These are phyloP conservation scores for Aspergillus niger DNA, from an alignment of 2,329 filamentous ascomycete genomes.

Conservation along the genomic window DNA sequence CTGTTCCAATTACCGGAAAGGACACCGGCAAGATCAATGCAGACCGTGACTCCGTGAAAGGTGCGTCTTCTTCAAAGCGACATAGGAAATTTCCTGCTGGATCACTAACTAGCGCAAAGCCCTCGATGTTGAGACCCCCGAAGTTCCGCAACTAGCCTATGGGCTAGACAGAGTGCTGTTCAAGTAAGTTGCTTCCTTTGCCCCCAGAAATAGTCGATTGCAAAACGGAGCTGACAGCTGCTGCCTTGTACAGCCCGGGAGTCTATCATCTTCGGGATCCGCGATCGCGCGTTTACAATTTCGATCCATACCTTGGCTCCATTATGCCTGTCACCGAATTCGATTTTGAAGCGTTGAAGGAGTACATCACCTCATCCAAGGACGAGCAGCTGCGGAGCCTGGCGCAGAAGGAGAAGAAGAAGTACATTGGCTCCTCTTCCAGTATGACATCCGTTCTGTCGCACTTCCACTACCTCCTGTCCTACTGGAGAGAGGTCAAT, in stretches of 20 bases:
- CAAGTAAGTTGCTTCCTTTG: slow-evolving; percentile 57
- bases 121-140: slow-evolving; percentile 49
- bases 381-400: slow-evolving; percentile 71
- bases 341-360: slow-evolving; percentile 81
- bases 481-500: slow-evolving; percentile 75
- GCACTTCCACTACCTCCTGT: slow-evolving; percentile 92
- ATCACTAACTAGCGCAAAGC: slow-evolving; percentile 26
- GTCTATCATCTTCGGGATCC: slow-evolving; percentile 91
- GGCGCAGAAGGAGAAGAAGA: slow-evolving; percentile 67
- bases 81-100: neutral
- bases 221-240: neutral
- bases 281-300: slow-evolving; percentile 87
- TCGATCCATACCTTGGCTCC: slow-evolving; percentile 87
- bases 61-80: slow-evolving; percentile 14
- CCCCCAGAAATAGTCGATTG: neutral
- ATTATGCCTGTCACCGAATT: slow-evolving; percentile 96
- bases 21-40: neutral
- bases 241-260: slow-evolving; percentile 57
- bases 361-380: slow-evolving; percentile 89
- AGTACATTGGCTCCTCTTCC: slow-evolving; percentile 92
- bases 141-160: slow-evolving; percentile 67
- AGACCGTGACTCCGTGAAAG: slow-evolving; percentile 2
- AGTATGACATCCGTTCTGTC: slow-evolving; percentile 88
- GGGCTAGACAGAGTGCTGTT: slow-evolving; percentile 89
- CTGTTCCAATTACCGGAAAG: neutral